A percentile compares a stretch with the other conserved stretches of the same genome.
Conservation (phyloP, 805 yeast genomes). For the Candida taoyuanica region DNA sequence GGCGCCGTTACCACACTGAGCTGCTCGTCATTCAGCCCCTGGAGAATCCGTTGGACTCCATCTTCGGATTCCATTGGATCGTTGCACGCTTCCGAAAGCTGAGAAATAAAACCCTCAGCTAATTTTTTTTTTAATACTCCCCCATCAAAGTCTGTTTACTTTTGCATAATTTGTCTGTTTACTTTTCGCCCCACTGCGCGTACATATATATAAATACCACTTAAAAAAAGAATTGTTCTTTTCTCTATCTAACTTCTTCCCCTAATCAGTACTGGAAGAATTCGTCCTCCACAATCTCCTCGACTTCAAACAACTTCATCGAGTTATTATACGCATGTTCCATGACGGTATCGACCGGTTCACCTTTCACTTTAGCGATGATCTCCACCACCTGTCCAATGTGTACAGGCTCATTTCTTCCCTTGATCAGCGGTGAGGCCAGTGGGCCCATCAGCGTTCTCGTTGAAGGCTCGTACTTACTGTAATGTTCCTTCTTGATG, state of each 20-base stretch:
- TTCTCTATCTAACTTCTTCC: not conserved
- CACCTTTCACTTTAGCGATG: constrained; percentile 45
- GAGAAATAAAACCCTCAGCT: too few species aligned
- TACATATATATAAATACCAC: too few species aligned
- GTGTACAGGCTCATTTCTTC: constrained; percentile 90
- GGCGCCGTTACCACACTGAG: constrained; percentile 40
- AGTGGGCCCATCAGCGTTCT: constrained; percentile 30
- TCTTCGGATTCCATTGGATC: too few species aligned
- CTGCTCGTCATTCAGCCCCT: constrained; percentile 39
- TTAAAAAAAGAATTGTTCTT: not conserved
- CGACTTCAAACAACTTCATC: constrained; percentile 38
- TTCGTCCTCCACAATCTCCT: constrained; percentile 18
- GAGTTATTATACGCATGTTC: constrained; percentile 50
- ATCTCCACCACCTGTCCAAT: constrained; percentile 77
- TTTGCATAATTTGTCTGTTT: constrained; percentile 3
- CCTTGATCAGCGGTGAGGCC: constrained; percentile 51
- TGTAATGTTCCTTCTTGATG: constrained; percentile 60
- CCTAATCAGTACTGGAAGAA: constrained; percentile 11
- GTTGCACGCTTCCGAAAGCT: too few species aligned
- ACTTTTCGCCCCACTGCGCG: constrained; percentile 3
- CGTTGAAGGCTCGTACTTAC: constrained; percentile 28
- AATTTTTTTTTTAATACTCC: too few species aligned
- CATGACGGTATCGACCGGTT: constrained; percentile 40
- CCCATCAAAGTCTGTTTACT: constrained; percentile 3
- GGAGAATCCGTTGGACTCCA: constrained; percentile 5